Conservation (phyloP, 345 rosid genomes). For the Salix viminalis region DNA sequence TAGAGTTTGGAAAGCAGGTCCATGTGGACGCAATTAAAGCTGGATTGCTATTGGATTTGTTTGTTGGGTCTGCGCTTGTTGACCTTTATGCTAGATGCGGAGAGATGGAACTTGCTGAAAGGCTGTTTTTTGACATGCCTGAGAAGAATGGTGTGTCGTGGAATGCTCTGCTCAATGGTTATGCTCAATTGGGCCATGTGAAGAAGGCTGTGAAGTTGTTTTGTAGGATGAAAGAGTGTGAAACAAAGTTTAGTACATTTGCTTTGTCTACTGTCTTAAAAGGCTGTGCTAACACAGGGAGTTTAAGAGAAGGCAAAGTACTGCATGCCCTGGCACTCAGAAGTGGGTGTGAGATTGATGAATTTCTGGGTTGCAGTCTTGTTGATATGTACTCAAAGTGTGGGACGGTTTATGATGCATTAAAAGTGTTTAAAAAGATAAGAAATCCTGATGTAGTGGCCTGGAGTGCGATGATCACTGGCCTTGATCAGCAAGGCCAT, state of each 20-base stretch:
- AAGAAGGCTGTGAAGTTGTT: slow-evolving; percentile 32
- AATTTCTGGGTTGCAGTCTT: slow-evolving; percentile 37
- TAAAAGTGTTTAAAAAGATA: slow-evolving; percentile 33
- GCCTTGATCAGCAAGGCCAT: slow-evolving; percentile 36
- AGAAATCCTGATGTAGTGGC: slow-evolving; percentile 36
- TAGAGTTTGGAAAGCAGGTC: slow-evolving; percentile 35
- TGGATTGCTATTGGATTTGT: slow-evolving; percentile 31
- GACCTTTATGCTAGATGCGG: slow-evolving; percentile 44
- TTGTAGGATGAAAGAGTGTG: slow-evolving; percentile 29
- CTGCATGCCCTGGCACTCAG: slow-evolving; percentile 41
- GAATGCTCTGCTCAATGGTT: slow-evolving; percentile 46
- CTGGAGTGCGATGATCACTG: slow-evolving; percentile 41
- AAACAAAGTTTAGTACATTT: slow-evolving; percentile 30
- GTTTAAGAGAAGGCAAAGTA: slow-evolving; percentile 31
- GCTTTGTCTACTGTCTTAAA: slow-evolving; percentile 39
- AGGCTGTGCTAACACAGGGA: slow-evolving; percentile 28
- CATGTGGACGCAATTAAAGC: slow-evolving; percentile 39
- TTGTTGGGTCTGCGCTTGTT: slow-evolving; percentile 45
- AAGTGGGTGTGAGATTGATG: slow-evolving; percentile 35
- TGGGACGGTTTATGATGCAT: slow-evolving; percentile 32
- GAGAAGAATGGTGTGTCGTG: slow-evolving; percentile 39
- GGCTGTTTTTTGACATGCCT: slow-evolving; percentile 32
- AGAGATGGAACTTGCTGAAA: slow-evolving; percentile 35
- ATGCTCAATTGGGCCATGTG: slow-evolving; percentile 29
- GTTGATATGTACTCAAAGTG: slow-evolving; percentile 51